phyloP scores from a whole-genome alignment of 495 filamentous ascomycete species.

The Penicillium subrubescens region DNA sequence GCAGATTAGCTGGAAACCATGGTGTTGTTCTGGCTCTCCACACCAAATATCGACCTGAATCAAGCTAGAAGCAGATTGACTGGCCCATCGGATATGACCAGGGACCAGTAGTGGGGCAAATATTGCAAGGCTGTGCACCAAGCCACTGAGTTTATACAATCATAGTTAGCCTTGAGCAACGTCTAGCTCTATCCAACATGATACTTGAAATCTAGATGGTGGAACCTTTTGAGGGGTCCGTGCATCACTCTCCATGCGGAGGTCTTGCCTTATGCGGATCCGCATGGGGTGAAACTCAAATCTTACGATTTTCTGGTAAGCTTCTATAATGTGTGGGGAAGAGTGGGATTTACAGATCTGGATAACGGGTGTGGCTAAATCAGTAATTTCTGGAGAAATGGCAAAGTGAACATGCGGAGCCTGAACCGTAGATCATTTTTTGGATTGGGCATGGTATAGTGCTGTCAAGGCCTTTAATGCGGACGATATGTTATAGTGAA shows the following conservation, averaged over 20 bases:
- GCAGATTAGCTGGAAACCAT: neutral
- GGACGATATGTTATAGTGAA: too few relatives aligned
- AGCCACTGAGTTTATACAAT: neutral
- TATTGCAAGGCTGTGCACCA: neutral
- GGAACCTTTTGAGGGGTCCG: neutral
- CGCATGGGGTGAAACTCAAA: slow-evolving; percentile 5
- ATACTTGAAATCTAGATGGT: neutral
- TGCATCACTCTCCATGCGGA: slow-evolving; percentile 1
- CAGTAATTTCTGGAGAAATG: neutral
- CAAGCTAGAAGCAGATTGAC: neutral
- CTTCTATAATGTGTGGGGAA: neutral
- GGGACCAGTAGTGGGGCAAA: neutral
- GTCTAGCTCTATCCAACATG: neutral
- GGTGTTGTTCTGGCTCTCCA: neutral
- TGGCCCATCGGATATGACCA: neutral
- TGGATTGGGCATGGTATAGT: neutral
- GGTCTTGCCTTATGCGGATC: slow-evolving; percentile 12
- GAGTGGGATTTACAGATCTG: neutral
- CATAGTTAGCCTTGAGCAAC: neutral
- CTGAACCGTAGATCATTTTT: neutral
- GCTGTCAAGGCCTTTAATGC: too few relatives aligned
- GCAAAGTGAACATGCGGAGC: slow-evolving; percentile 10
- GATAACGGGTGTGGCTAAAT: neutral
- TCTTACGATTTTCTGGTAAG: neutral
- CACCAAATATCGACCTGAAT: neutral